Evolutionary conservation across 2,329 filamentous ascomycete genomes (phyloP), one percentile per base, ranked within the genome.

Genomic region (Talaromyces sp.): DNA sequence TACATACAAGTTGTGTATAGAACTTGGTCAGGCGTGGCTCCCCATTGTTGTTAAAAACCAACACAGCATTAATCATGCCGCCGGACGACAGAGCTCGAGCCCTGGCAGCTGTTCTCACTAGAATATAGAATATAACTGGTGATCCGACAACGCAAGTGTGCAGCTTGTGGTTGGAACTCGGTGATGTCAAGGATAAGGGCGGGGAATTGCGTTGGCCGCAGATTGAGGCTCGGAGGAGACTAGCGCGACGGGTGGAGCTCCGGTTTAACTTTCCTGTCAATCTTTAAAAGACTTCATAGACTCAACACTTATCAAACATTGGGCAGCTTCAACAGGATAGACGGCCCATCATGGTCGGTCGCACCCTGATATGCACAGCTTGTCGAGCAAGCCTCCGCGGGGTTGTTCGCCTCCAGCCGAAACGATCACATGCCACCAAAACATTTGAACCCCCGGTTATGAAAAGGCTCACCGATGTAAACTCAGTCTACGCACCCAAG

Each of bases 1-100:
- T 59, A 71, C 79, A 64, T 78, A 96, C 94, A 68, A 99, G 87
- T 75, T 98, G 94, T 1, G 94, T 97, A 76, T 99, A 99, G 83
- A 99, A 99, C 73, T 98, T 98, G 70, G 94, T 98, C 75, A 99
- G 85, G 61, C 95, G 89, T 42, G 95, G 94, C 78, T 99, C 94
- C 66, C 95, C 95, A 70, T 94, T 92, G 81, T 96, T 96, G 74
- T 99, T 99, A 83, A 99, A 99, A 75, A 99, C 94, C 67, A 99
- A 84, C 65, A 99, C 94, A 34, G 96, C 95, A 83, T 96, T 99
- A 78, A 99, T 98, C 95, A 99, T 99, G 68, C 66, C 73, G 62
- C 18, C 31, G 44, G 44, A 47, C 51, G 34, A 18, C 27, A 33
- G 23, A 33, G 50, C 23, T 27, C 10, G 23, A 47, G n/a, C 44